phyloP scores from a whole-genome alignment of 345 rosid species.

The Salix suchowensis region DNA sequence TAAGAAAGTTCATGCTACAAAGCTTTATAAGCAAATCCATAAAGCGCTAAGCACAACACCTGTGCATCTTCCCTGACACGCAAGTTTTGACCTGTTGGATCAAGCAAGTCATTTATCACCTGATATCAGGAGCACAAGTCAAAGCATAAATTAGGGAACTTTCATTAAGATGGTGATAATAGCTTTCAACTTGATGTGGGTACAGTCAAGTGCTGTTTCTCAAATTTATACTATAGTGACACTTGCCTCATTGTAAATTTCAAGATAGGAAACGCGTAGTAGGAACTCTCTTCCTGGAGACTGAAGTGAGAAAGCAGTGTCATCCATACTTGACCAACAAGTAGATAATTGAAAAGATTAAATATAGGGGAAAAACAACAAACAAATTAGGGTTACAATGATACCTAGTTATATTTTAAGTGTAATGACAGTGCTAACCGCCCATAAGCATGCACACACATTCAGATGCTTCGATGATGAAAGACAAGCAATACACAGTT shows the following conservation, averaged over 20 bases:
- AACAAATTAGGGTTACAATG: background rate
- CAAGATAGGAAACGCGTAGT: conserved; percentile 97
- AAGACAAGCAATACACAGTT: background rate
- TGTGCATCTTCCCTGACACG: conserved; percentile 99
- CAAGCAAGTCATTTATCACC: conserved; percentile 99
- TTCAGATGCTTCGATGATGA: background rate
- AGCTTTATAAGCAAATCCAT: background rate
- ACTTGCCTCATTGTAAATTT: conserved; percentile 96
- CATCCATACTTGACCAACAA: conserved; percentile 13
- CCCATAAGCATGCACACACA: background rate
- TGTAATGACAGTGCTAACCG: background rate
- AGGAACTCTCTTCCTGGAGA: conserved; percentile 98
- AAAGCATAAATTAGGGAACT: conserved; percentile 12
- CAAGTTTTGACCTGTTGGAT: conserved; percentile 99
- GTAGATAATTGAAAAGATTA: background rate
- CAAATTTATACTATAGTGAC: background rate
- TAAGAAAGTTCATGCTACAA: background rate
- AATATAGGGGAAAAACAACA: background rate
- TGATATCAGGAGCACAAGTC: conserved; percentile 33
- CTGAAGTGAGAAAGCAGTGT: conserved; percentile 40
- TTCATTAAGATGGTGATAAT: background rate
- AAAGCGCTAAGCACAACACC: conserved; percentile 44
- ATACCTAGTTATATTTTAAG: background rate
- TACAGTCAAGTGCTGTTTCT: background rate
- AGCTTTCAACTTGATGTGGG: no score